Evolutionary conservation across 1,284 basidiomycete species (phyloP).

Genomic region (Pseudozyma sp.): DNA sequence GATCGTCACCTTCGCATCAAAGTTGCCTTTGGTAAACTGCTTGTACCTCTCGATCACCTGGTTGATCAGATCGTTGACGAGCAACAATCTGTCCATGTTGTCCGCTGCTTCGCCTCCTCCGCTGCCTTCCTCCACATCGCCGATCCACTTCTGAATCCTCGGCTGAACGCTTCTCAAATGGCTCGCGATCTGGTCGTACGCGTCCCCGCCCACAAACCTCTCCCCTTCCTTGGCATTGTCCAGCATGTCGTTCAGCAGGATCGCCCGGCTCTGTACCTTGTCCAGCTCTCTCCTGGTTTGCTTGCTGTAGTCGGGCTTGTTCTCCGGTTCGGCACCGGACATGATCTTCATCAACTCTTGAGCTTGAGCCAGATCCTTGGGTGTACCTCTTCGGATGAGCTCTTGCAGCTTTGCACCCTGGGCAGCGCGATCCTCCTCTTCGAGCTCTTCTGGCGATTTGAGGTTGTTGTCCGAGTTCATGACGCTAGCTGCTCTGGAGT

Average conservation of each 20-base stretch:
- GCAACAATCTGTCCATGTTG: slow-evolving; percentile 88
- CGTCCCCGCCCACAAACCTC: slow-evolving; percentile 78
- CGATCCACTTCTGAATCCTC: slow-evolving; percentile 97
- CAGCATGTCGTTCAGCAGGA: slow-evolving; percentile 93
- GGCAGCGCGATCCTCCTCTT: slow-evolving; percentile 92
- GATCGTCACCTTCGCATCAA: slow-evolving; percentile 74
- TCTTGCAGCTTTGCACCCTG: slow-evolving; percentile 98
- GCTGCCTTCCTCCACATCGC: slow-evolving; percentile 79
- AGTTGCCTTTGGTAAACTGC: slow-evolving; percentile 90
- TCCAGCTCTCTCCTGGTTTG: slow-evolving; percentile 91
- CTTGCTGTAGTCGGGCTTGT: slow-evolving; percentile 89
- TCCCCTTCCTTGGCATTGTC: slow-evolving; percentile 86
- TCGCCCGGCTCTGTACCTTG: slow-evolving; percentile 92
- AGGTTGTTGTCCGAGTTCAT: slow-evolving; percentile 75
- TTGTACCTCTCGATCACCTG: slow-evolving; percentile 89
- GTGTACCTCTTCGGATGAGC: slow-evolving; percentile 93
- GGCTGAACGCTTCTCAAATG: slow-evolving; percentile 87
- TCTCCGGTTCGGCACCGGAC: slow-evolving; percentile 93
- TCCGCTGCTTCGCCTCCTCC: slow-evolving; percentile 75
- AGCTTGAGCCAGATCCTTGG: slow-evolving; percentile 91
- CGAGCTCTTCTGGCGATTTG: slow-evolving; percentile 94
- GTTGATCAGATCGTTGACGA: slow-evolving; percentile 98
- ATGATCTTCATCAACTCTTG: slow-evolving; percentile 98
- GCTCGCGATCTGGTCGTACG: slow-evolving; percentile 93
- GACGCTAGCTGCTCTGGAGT: slow-evolving; percentile 59